Base-by-base conservation (phyloP, 2,329 filamentous ascomycete species). In the Trichoderma atrobrunneum region DNA sequence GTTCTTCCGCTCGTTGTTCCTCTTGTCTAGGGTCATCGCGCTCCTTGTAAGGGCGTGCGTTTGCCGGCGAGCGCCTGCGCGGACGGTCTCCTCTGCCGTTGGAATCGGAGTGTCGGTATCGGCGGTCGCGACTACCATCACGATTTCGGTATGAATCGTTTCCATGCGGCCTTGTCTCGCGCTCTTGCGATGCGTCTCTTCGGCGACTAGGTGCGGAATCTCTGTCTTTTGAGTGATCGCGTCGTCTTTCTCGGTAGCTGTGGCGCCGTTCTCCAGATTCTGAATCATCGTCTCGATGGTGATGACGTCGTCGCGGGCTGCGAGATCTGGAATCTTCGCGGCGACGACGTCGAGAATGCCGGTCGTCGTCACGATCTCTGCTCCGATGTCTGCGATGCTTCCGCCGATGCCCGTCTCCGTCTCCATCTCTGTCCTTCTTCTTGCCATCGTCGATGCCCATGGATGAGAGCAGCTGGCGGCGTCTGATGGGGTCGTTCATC, bases 401-500 rank as follows among this genome's bases (percentile, higher is more conserved):
- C 66, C 84, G 79, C 24, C 81, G 81, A 71, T 86, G 83, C 36
- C 76, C 79, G 7, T 79, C 69, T 51, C 77, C 79, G 7, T 79
- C 69, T 12, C 60, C 34, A 4, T 71, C n/a, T 65, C 60, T 34
- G 16, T 82, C 79, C 32, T 72, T 78, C 63, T 81, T 85, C 73
- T 85, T 85, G 81, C 84, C 72, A 84, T 85, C 86, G 1, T 82
- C 84, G 59, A 88, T 85, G 0, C 89, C 89, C 81, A 90, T 90
- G 11, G 87, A 86, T 0, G 88, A 87, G 30, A 96, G 85, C 36
- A 97, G 80, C 78, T 93, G 89, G 72, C 87, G 85, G 74, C 91
- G 86, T 82, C 88, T 90, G 74, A 88, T 86, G 0, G 92, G 91
- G 77, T 94, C 92, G 76, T 91, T 93, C 89, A 93, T 94, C 89